phyloP scores from a whole-genome alignment of 2,329 filamentous ascomycete species.

The Ramichloridium luteum region DNA sequence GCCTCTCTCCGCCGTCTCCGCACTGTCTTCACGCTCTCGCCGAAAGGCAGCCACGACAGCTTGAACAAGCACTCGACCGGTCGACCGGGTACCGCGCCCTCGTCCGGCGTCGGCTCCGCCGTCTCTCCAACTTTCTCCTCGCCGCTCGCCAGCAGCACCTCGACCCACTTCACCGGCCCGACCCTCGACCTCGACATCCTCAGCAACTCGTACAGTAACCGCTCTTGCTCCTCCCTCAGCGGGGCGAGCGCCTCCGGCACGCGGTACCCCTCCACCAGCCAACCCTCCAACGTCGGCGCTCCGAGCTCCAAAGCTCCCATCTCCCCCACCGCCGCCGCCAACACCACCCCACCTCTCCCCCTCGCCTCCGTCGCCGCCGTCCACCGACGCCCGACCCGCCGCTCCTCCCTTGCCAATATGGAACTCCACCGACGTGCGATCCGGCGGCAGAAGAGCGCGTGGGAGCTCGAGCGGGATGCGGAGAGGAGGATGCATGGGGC shows the following conservation, averaged over 20 bases:
- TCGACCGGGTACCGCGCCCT: conserved; percentile 2
- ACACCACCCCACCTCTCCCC: conserved; percentile 10
- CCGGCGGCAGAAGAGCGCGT: conserved; percentile 19
- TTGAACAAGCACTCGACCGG: conserved; percentile 7
- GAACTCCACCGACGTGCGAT: conserved; percentile 10
- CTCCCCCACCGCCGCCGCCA: conserved; percentile 5
- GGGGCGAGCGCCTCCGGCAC: conserved; percentile 1
- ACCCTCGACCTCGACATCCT: conserved; percentile 15
- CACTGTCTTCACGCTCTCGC: conserved; percentile 14
- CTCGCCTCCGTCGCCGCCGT: conserved; percentile 14
- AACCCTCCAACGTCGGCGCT: no score
- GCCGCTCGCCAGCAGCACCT: conserved; percentile 10
- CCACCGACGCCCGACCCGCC: conserved; percentile 12
- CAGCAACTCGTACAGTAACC: no score
- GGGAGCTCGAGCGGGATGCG: conserved; percentile 22
- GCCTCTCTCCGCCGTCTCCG: conserved; percentile 19
- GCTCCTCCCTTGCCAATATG: conserved; percentile 6
- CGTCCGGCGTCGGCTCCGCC: conserved; percentile 2
- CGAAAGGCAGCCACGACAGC: conserved; percentile 6
- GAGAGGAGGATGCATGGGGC: conserved; percentile 15
- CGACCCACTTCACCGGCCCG: conserved; percentile 12
- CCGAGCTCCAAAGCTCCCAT: neutral
- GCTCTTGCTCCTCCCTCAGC: conserved; percentile 10
- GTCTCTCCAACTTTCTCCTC: conserved; percentile 9
- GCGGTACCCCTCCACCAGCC: no score